Evolutionary conservation across 2,329 filamentous ascomycete species (phyloP).

Genomic region (Fusarium tricinctum): DNA sequence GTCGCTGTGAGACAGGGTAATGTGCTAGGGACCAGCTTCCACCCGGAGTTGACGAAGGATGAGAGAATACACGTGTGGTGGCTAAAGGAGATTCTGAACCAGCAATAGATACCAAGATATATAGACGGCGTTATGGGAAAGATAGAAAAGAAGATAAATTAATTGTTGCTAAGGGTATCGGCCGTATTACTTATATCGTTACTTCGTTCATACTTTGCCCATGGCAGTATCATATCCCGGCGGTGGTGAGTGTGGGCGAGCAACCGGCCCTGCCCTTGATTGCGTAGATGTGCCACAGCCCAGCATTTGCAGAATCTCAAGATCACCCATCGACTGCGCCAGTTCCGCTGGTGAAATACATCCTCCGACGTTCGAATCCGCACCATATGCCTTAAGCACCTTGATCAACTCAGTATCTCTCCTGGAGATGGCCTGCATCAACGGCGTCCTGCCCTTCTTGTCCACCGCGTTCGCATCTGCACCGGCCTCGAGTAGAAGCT

Average conservation of each 20-base stretch:
- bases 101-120: conserved; percentile 29
- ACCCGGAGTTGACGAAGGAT: conserved; percentile 92
- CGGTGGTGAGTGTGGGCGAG: conserved; percentile 41
- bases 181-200: not conserved
- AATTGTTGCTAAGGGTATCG: conserved; percentile 31
- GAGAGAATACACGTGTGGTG: conserved; percentile 94
- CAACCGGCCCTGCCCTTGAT: not conserved
- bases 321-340: conserved; percentile 43
- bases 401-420: conserved; percentile 50
- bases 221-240: conserved; percentile 41
- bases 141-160: conserved; percentile 5
- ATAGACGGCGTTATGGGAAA: conserved; percentile 28
- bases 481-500: conserved; percentile 51
- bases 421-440: conserved; percentile 52
- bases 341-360: conserved; percentile 44
- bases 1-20: conserved; percentile 92
- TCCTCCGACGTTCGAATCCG: conserved; percentile 40
- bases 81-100: conserved; percentile 74
- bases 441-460: conserved; percentile 51
- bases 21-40: conserved; percentile 94
- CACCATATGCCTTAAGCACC: conserved; percentile 50
- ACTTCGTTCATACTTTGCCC: conserved; percentile 22
- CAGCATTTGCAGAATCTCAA: conserved; percentile 48
- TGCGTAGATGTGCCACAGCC: conserved; percentile 35
- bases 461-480: conserved; percentile 53